Percentiles rank a stretch among this genome's conserved stretches.
phyloP scores from a whole-genome alignment of 164 flowering plant species.

The Kingdonia uniflora region DNA sequence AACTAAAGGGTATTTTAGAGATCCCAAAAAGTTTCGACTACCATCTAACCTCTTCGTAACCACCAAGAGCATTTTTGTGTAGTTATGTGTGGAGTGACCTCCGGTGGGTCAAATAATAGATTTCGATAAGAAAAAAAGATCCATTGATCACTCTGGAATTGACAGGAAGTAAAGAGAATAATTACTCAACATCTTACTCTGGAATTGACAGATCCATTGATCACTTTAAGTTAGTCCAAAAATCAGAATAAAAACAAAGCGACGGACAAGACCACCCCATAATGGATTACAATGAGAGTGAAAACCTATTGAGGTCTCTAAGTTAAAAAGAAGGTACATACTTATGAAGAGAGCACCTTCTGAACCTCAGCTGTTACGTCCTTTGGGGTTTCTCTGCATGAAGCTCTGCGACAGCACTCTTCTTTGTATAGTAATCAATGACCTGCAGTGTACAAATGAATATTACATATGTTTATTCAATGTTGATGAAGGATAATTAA shows the following conservation, averaged over 20 bases:
- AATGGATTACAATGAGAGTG: neutral
- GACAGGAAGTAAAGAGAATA: neutral
- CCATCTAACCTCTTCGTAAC: too few relatives aligned
- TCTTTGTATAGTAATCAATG: conserved; percentile 69
- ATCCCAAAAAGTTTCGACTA: too few relatives aligned
- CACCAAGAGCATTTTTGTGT: too few relatives aligned
- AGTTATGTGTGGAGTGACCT: too few relatives aligned
- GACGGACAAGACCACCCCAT: too few relatives aligned
- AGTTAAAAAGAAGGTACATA: neutral
- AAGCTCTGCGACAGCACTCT: conserved; percentile 54
- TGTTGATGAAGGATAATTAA: neutral
- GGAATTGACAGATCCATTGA: too few relatives aligned
- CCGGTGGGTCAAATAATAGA: too few relatives aligned
- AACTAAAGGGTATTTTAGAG: too few relatives aligned
- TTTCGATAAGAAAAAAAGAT: too few relatives aligned
- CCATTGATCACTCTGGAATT: neutral
- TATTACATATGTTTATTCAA: neutral
- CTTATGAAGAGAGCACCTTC: conserved; percentile 59
- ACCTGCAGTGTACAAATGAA: conserved; percentile 41
- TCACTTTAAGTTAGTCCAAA: too few relatives aligned
- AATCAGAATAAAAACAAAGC: too few relatives aligned
- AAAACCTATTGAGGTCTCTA: neutral
- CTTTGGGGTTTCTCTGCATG: conserved; percentile 80
- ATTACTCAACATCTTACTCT: neutral
- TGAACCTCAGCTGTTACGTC: conserved; percentile 76